Base-by-base conservation (phyloP, 441 rosid genomes). In the Macaranga tanarius region DNA sequence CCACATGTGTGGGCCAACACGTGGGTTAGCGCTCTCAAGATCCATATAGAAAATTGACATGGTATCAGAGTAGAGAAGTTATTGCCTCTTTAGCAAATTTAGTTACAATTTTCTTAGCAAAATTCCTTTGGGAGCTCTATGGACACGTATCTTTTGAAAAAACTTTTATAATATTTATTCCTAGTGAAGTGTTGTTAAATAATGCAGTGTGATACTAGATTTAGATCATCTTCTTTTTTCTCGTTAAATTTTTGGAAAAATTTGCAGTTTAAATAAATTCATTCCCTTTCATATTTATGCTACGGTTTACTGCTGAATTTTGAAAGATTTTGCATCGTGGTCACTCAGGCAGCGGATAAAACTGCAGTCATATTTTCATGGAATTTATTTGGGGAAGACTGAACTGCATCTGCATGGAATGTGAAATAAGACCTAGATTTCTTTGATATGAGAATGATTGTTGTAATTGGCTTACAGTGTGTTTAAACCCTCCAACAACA, bases 381-480 rank as follows among this genome's bases (percentile, higher is more conserved):
- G n/a, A 50, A 50, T 13, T n/a, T 50, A 17, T 50, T 16, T 50
- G 34, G 22, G 20, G 13, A 12, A 16, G 23, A 28, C 65, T 34
- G 20, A 62, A 34, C 38, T 34, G 38, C 4, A 63, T n/a, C 31
- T 63, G 52, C 20, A n/a, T 63, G 51, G n/a, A 15, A 65, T 44
- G 26, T 45, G 65, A 62, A 62, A 62, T 64, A 13, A 50, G 68
- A 28, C 25, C n/a, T 50, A 44, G 34, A 8, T 65, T 17, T 65
- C 44, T 2, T 2, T 44, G 7, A 10, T 44, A n/a, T 40, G 67
- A 42, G 47, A 45, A 19, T 62, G n/a, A 22, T 34, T 5, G 12
- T 60, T 60, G 65, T 62, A 31, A 13, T 4, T 62, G 38, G 38
- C 7, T 0, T 34, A 34, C 38, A 34, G 31, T 28, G 31, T 3